Base-by-base conservation (phyloP, 345 rosid genomes). In the Dipteronia sinensis region DNA sequence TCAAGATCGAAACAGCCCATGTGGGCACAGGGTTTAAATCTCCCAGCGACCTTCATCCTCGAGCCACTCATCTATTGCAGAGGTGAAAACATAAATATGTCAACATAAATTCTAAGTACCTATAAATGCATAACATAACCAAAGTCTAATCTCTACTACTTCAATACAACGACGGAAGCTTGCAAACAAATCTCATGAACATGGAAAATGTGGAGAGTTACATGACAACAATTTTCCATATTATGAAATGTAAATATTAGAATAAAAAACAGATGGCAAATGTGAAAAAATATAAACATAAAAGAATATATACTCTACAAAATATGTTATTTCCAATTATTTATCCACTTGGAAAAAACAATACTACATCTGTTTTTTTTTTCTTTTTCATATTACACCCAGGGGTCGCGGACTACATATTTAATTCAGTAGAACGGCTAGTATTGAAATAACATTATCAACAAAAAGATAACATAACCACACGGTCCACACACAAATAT, bases 1-100 rank as follows among this genome's bases (percentile, higher is more conserved):
- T 96, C 97, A 74, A 96, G 95, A 87, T 96, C 98, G 79, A 96
- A 96, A 81, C 99, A 90, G 27, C 97, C 98, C 98, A 96, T 91
- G 89, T 96, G 99, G 67, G 77, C 87, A 85, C 99, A 96, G 61
- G 98, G 91, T 87, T 86, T 90, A 80, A 96, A 96, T 83, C 99
- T 89, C 82, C 99, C 99, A 73, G 98, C 98, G 69, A 92, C 89
- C 81, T 92, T 96, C 87, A 96, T 94, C 85, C 99, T 90, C n/a
- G 93, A 92, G 73, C 98, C 99, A 80, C 99, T 96, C 95, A 91
- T 92, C 99, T 96, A 79, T 5, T 22, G 25, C 17, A 71, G 42
- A 61, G 46, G 27, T 29, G 25, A 71, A 55, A 55, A 53, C 17
- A 61, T 20, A 69, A 79, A 69, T 38, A 27, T 44, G 25, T 70